Evolutionary conservation across 345 rosid genomes (phyloP), one percentile per base, ranked within the genome.

Genomic region (Euclidium syriacum): DNA sequence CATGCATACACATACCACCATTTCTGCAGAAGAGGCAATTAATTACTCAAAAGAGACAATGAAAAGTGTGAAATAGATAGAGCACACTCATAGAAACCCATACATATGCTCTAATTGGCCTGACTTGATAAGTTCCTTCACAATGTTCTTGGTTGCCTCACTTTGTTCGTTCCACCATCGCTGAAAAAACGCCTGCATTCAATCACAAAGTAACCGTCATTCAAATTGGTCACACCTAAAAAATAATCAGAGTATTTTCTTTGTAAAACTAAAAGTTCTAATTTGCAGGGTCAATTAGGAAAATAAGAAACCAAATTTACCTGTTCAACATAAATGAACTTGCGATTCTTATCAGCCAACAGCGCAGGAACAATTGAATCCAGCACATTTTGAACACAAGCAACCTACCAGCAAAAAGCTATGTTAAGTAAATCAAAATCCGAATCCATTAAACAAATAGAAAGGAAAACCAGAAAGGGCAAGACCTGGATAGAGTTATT

Each of bases 1-100:
- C 99, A 62, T 94, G 99, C 99, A 94, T 94, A 68, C 95, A 87
- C 88, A 85, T 84, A 9, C 99, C 99, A n/a, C 99, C 97, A 66
- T 94, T 94, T 84, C 97, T 94, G 67, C 69, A 74, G 52, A 60
- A 52, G 36, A 65, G 25, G 1, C 14, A 44, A 34, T 17, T 10
- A 24, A n/a, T 36, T 3, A 58, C 47, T 24, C 9, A 48, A 36
- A 56, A 15, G 22, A 44, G 34, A 50, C 41, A 41, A 58, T 15
- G 4, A 40, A 38, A 57, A 58, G 35, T 18, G 58, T 2, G 30
- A 22, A 3, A 36, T n/a, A 43, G n/a, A 29, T 11, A 63, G 10
- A 32, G 51, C n/a, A 41, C 7, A 24, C 39, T 55, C 8, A 44
- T 7, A 24, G 10, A 57, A 41, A 74, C 14, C 7, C 47, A 76